Conservation (phyloP, 2,329 filamentous ascomycete species). For the Ceratocystis albifundus region DNA sequence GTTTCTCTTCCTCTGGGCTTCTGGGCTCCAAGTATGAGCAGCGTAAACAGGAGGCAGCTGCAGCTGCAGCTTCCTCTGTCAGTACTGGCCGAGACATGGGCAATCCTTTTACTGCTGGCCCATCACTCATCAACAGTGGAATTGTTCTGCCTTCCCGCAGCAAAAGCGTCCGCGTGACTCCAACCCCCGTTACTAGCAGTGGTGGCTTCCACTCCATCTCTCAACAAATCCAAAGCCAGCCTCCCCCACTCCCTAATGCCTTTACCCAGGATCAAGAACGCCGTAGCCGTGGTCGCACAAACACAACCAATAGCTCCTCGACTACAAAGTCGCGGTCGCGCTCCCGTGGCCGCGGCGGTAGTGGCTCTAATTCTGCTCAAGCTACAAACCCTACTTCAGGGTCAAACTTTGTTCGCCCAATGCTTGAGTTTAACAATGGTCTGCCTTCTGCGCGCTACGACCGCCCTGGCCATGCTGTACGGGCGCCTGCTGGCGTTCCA, state of each 20-base stretch:
- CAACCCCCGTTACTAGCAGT: neutral
- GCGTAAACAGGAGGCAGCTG: constrained; percentile 33
- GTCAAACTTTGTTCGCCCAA: constrained; percentile 25
- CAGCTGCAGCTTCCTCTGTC: constrained; percentile 25
- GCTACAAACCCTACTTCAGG: constrained; percentile 8
- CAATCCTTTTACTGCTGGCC: constrained; percentile 43
- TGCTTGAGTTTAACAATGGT: constrained; percentile 54
- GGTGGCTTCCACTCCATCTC: constrained; percentile 21
- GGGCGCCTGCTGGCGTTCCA: constrained; percentile 33
- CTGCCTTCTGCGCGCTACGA: constrained; percentile 50
- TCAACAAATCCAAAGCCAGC: constrained; percentile 11
- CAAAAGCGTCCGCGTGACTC: constrained; percentile 11
- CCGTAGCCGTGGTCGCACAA: constrained; percentile 17
- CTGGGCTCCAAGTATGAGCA: constrained; percentile 41
- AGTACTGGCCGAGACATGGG: constrained; percentile 29
- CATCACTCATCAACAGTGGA: constrained; percentile 43
- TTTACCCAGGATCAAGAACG: constrained; percentile 19
- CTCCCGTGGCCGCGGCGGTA: constrained; percentile 27
- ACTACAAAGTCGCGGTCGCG: constrained; percentile 23
- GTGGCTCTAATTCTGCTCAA: constrained; percentile 25
- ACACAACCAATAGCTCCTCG: neutral
- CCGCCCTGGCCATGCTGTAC: constrained; percentile 41
- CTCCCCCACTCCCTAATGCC: constrained; percentile 15
- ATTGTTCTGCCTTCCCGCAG: constrained; percentile 16
- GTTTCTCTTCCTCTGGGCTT: constrained; percentile 42